Evolutionary conservation across 768 basidiomycete genomes (phyloP).

Genomic region (Tylopilus sp.): DNA sequence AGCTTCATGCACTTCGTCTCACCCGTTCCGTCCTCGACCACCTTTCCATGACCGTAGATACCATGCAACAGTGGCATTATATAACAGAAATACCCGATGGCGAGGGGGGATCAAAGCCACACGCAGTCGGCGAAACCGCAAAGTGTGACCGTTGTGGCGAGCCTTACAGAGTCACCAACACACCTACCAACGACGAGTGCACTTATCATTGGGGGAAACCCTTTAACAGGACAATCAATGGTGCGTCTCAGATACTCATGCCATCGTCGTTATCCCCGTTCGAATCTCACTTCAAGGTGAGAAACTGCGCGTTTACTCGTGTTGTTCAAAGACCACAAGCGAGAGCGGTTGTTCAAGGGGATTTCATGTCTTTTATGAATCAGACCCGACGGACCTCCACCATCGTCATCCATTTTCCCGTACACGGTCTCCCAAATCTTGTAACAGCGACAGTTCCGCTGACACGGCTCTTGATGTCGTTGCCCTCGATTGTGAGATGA

Average conservation of each 20-base stretch:
- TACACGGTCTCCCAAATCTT: slow-evolving; percentile 26
- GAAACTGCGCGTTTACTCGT: slow-evolving; percentile 66
- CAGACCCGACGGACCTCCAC: slow-evolving; percentile 61
- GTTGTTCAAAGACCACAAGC: slow-evolving; percentile 63
- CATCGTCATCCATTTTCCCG: slow-evolving; percentile 69
- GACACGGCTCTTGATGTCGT: slow-evolving; percentile 66
- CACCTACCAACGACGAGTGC: slow-evolving; percentile 61
- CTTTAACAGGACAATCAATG: slow-evolving; percentile 58
- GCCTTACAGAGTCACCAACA: slow-evolving; percentile 63
- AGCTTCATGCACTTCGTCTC: slow-evolving; percentile 51
- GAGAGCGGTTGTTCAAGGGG: slow-evolving; percentile 73
- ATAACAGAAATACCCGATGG: slow-evolving; percentile 64
- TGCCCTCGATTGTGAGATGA: slow-evolving; percentile 95
- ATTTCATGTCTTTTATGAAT: slow-evolving; percentile 90
- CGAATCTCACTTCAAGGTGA: slow-evolving; percentile 46
- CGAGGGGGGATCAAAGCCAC: slow-evolving; percentile 61
- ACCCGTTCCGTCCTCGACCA: slow-evolving; percentile 51
- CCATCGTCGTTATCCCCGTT: not conserved
- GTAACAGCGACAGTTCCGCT: slow-evolving; percentile 1
- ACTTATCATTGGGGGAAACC: slow-evolving; percentile 81
- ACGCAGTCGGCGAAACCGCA: slow-evolving; percentile 54
- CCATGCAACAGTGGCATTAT: slow-evolving; percentile 68
- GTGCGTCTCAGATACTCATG: slow-evolving; percentile 36
- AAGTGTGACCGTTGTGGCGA: slow-evolving; percentile 80
- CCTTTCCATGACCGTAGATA: slow-evolving; percentile 54